Percentiles rank a stretch among this genome's conserved stretches.
phyloP scores from a whole-genome alignment of 148 eudicot species.

The Hydrangea macrophylla region DNA sequence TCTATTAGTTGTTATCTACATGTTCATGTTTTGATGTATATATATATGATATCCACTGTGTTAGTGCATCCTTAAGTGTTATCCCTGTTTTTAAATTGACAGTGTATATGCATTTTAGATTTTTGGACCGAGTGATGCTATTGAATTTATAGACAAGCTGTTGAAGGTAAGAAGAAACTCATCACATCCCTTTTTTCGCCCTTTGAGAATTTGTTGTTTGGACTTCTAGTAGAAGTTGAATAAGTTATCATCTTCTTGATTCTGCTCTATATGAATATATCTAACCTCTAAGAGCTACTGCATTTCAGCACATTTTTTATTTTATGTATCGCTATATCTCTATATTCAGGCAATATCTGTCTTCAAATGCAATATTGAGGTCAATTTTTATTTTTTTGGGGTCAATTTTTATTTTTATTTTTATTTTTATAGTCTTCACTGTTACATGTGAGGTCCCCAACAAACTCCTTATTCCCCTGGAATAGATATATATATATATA shows the following conservation, averaged over 20 bases:
- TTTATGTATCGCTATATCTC: background rate
- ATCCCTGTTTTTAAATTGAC: conserved; percentile 1
- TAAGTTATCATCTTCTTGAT: background rate
- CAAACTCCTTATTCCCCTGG: too few species aligned
- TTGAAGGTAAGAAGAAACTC: conserved; percentile 45
- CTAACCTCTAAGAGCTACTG: background rate
- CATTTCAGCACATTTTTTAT: background rate
- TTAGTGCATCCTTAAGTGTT: background rate
- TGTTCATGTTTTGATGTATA: background rate
- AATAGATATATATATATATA: too few species aligned
- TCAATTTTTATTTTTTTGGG: too few species aligned
- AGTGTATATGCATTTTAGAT: conserved; percentile 35
- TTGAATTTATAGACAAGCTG: conserved; percentile 67
- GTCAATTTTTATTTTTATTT: too few species aligned
- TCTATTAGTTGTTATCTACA: background rate
- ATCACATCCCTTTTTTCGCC: background rate
- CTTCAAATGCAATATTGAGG: background rate
- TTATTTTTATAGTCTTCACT: too few species aligned
- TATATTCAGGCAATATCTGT: background rate
- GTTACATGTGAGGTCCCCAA: too few species aligned
- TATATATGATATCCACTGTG: background rate
- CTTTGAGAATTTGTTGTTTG: background rate
- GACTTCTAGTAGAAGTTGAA: background rate
- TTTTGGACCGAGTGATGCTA: conserved; percentile 86
- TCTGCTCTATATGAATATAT: too few species aligned